phyloP scores from a whole-genome alignment of 305 asterid species.

The Plantago rigida region DNA sequence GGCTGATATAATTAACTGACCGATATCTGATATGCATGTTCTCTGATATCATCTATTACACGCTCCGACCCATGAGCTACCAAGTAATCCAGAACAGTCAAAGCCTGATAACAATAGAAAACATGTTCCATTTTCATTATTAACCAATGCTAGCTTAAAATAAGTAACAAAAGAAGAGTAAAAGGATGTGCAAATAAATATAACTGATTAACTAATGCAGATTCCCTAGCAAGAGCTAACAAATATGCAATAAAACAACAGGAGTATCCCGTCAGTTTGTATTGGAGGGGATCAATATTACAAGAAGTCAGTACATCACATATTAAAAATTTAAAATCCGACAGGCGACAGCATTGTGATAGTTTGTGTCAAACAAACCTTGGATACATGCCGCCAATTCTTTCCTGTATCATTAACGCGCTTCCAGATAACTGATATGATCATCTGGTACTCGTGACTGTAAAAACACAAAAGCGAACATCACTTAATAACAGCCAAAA shows the following conservation, averaged over 20 bases:
- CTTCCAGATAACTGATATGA: slow-evolving; percentile 87
- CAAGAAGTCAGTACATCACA: no score
- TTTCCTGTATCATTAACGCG: slow-evolving; percentile 85
- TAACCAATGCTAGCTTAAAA: slow-evolving; percentile 6
- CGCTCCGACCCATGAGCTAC: slow-evolving; percentile 96
- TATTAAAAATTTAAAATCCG: background rate
- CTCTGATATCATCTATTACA: slow-evolving; percentile 86
- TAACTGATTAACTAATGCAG: slow-evolving; percentile 10
- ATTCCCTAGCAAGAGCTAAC: background rate
- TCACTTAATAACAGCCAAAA: slow-evolving; percentile 14
- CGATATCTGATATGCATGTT: slow-evolving; percentile 91
- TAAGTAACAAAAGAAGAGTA: background rate
- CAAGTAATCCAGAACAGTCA: slow-evolving; percentile 86
- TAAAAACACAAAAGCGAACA: slow-evolving; percentile 25
- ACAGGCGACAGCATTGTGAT: background rate
- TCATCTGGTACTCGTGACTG: slow-evolving; percentile 94
- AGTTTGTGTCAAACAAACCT: slow-evolving; percentile 41
- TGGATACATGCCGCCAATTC: slow-evolving; percentile 91
- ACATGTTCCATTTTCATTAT: slow-evolving; percentile 16
- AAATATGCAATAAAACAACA: background rate
- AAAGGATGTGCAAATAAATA: background rate
- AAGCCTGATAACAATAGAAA: slow-evolving; percentile 50
- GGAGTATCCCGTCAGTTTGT: background rate
- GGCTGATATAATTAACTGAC: slow-evolving; percentile 40
- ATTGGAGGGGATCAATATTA: slow-evolving; percentile 16